These are phyloP conservation scores for Inga laurina DNA, from an alignment of 306 rosid genomes.

Conservation along the genomic window DNA sequence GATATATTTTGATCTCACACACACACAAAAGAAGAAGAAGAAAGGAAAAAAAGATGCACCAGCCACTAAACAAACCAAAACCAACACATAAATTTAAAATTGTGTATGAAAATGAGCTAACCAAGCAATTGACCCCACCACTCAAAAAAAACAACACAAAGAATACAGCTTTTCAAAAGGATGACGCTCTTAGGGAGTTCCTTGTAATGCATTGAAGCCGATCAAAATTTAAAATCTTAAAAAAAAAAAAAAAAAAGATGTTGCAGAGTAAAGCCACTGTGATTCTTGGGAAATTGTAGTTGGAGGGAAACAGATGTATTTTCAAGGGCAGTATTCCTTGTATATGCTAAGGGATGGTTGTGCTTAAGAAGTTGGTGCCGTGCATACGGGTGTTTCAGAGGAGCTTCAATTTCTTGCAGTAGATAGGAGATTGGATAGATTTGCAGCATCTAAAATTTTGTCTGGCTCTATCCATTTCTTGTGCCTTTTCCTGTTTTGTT, in stretches of 20 bases:
- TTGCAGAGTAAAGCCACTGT: neutral
- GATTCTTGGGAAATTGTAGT: too few species aligned
- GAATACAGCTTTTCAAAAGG: neutral
- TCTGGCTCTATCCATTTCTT: neutral
- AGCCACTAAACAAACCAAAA: neutral
- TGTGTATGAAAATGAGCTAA: neutral
- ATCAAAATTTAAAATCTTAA: neutral
- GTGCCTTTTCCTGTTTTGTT: neutral
- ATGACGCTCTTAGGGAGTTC: neutral
- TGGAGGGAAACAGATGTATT: too few species aligned
- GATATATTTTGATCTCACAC: neutral
- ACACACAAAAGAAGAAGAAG: neutral
- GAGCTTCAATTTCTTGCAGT: neutral
- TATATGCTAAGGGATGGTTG: neutral
- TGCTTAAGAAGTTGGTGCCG: neutral
- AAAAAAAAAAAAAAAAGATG: too few species aligned
- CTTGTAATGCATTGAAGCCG: neutral
- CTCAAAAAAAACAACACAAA: neutral
- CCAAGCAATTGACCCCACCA: neutral
- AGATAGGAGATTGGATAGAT: neutral
- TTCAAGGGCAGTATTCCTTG: neutral
- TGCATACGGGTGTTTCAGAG: neutral
- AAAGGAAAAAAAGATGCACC: neutral
- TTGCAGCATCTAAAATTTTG: neutral
- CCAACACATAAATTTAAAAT: neutral